Evolutionary conservation across 2,329 filamentous ascomycete genomes (phyloP), one percentile per base, ranked within the genome.

Genomic region (Epichloe elymi): DNA sequence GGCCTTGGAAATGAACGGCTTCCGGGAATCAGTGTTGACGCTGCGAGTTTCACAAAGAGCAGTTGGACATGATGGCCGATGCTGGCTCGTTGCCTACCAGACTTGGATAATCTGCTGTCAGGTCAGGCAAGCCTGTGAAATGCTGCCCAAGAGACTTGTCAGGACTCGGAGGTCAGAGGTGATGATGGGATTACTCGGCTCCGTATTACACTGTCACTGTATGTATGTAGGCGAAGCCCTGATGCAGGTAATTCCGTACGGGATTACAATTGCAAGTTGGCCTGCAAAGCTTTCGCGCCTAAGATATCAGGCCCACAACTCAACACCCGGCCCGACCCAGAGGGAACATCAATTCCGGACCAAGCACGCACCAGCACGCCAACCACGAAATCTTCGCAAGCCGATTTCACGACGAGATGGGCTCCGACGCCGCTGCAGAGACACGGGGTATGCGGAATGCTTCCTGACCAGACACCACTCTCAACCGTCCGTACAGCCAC

Each of bases 391-490:
- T 58, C 47, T 54, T 52, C 52, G 61, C 58, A 58, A 43, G 55
- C 59, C 66, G 65, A 67, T 58, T 51, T 51, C 59, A 41, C 53
- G 58, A 41, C 51, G 53, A 59, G 35, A 70, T 70, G 67, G 66
- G 59, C 59, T 62, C 64, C 60, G 65, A 64, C 59, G 56, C 65
- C 55, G 56, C 61, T 56, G 58, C 65, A 54, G 65, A 68, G 58
- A 60, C 65, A 56, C 65, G 67, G 60, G 65, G 67, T 70, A 67
- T 56, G 67, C 66, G 6, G 5, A 23, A 19, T 17, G 5, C 14
- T 15, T n/a, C 44, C 20, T 7, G 23, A 4, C n/a, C 38, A 47
- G 19, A 3, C n/a, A 17, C 48, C 33, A 8, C 17, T 36, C 5
- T 6, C 17, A 7, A 30, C 2, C 14, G 14, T 23, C n/a, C n/a